These are phyloP conservation scores for Myxozyma lipomycoides DNA, from an alignment of 805 yeast genomes.

Conservation along the genomic window DNA sequence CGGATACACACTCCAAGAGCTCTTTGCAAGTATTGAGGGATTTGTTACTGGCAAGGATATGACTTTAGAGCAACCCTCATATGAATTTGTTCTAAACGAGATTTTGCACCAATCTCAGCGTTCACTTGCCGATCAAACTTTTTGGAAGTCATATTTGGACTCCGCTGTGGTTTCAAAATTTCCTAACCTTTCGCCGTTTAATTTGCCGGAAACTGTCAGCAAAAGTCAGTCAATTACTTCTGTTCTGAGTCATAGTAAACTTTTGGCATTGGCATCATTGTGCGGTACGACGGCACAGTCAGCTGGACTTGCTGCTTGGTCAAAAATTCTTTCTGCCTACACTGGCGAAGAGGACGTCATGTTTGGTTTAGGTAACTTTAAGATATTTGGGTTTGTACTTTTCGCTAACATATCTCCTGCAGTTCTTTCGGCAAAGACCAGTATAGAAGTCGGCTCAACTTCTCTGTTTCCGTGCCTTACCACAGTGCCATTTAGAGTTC, in stretches of 20 bases:
- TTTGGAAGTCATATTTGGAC: constrained; percentile 19
- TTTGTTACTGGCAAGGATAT: background rate
- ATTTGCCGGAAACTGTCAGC: background rate
- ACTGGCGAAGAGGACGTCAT: constrained; percentile 21
- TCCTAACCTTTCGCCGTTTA: constrained; percentile 21
- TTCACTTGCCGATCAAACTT: background rate
- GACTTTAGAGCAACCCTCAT: background rate
- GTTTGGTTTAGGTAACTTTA: constrained; percentile 15
- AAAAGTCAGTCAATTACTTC: background rate
- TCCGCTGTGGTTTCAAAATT: constrained; percentile 6
- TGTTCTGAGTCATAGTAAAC: background rate
- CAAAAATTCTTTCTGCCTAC: constrained; percentile 20
- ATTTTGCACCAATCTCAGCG: constrained; percentile 5
- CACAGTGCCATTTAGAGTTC: constrained; percentile 25
- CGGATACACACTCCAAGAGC: constrained; percentile 9
- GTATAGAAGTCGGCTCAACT: constrained; percentile 4
- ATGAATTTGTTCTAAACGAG: constrained; percentile 3
- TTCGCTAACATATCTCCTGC: background rate
- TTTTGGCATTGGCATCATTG: background rate
- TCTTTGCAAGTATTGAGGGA: constrained; percentile 7
- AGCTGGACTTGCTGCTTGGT: constrained; percentile 26
- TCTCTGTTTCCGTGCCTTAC: constrained; percentile 27
- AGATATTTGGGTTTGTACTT: background rate
- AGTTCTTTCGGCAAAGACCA: constrained; percentile 26
- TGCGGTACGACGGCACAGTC: constrained; percentile 17